Percentiles rank a stretch among this genome's conserved stretches.
These are phyloP conservation scores for Malus hybrid DNA, from an alignment of 331 rosid genomes.

Conservation along the genomic window DNA sequence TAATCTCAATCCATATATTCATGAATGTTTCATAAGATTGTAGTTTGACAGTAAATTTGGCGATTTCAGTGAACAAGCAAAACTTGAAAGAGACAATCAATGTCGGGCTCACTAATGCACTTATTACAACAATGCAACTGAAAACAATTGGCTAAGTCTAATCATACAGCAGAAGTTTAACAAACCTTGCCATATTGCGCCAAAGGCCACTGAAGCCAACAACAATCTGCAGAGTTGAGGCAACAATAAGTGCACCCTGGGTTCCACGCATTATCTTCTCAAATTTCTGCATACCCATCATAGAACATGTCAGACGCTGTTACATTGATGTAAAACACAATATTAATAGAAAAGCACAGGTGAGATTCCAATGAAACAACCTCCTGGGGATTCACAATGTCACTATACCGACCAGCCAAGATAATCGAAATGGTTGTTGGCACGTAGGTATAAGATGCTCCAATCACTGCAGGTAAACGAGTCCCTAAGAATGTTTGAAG, in stretches of 20 bases:
- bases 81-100: neutral
- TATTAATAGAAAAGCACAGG: neutral
- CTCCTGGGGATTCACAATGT: constrained; percentile 78
- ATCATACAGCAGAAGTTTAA: neutral
- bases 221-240: constrained; percentile 92
- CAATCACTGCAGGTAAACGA: constrained; percentile 91
- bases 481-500: constrained; percentile 81
- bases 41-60: neutral
- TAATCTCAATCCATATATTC: neutral
- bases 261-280: constrained; percentile 93
- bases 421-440: constrained; percentile 89
- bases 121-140: neutral
- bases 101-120: neutral
- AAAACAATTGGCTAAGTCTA: neutral
- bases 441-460: constrained; percentile 83
- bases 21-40: neutral
- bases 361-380: constrained; percentile 27
- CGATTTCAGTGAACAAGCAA: neutral
- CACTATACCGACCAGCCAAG: constrained; percentile 84
- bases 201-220: constrained; percentile 96
- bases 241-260: constrained; percentile 95
- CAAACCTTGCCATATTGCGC: constrained; percentile 92
- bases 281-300: constrained; percentile 56
- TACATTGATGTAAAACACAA: neutral
- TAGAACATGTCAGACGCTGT: constrained; percentile 3